Evolutionary conservation across 305 asterid genomes (phyloP).

Genomic region (Rubia tinctorum): DNA sequence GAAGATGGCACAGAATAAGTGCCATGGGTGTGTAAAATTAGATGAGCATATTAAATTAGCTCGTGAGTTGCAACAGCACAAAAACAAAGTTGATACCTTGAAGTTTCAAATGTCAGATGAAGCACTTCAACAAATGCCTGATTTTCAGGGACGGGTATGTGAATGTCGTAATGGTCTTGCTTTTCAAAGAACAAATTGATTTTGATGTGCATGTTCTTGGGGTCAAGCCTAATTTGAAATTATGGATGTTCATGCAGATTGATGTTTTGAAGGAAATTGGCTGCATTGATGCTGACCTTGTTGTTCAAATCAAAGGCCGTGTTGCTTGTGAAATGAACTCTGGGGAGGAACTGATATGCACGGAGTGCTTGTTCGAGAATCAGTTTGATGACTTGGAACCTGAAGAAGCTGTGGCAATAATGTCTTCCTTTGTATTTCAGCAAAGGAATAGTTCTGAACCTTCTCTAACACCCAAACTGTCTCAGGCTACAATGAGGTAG

Average conservation of each 20-base stretch:
- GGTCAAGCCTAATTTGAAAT: conserved; percentile 22
- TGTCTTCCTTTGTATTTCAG: conserved; percentile 99
- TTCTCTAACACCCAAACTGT: conserved; percentile 84
- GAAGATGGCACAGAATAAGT: conserved; percentile 86
- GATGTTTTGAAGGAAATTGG: conserved; percentile 93
- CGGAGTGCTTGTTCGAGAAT: conserved; percentile 96
- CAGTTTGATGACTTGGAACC: conserved; percentile 95
- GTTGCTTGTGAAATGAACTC: conserved; percentile 99
- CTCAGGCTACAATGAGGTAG: conserved; percentile 76
- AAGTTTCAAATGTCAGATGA: conserved; percentile 94
- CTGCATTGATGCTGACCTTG: conserved; percentile 87
- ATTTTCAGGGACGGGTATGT: conserved; percentile 97
- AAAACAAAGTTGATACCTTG: conserved; percentile 72
- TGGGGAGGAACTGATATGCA: conserved; percentile 96
- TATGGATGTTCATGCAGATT: conserved; percentile 54
- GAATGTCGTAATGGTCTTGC: conserved; percentile 21
- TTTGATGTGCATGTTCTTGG: not conserved
- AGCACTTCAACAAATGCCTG: conserved; percentile 99
- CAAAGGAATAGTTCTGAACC: conserved; percentile 84
- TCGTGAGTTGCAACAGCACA: conserved; percentile 54
- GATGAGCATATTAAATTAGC: conserved; percentile 84
- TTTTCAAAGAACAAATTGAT: conserved; percentile 1
- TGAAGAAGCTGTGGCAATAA: conserved; percentile 97
- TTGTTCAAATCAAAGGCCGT: conserved; percentile 97
- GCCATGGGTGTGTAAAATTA: conserved; percentile 85